Base-by-base conservation (phyloP, 495 filamentous ascomycete genomes). In the Talaromyces liani region DNA sequence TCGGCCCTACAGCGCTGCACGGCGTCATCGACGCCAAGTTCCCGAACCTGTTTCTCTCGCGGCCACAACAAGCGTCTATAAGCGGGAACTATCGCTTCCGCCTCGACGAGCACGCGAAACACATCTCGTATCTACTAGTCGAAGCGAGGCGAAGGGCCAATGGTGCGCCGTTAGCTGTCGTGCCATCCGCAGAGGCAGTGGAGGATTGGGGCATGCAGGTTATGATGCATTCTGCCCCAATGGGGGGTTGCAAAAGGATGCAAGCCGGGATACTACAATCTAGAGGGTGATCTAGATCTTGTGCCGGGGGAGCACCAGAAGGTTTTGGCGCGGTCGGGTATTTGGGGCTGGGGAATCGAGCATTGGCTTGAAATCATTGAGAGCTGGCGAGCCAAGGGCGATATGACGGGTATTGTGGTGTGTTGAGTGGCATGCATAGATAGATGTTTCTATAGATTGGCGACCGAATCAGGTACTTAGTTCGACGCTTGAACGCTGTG, bases 241-340 rank as follows among this genome's bases (percentile, higher is more conserved):
- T 81, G 51, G 72, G 72, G 73, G 2, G 69, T 67, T 4, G 59
- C 81, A 6, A 63, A 67, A 1, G 71, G 77, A 14, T 88, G 85
- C 72, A 87, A 84, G 7, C 85, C 86, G 1, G 72, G 81, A 14
- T 87, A 87, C 65, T 74, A 78, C 57, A 88, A 80, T 34, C 68
- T 62, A 10, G 80, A 87, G 65, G 84, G 77, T 4, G 70, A 73
- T 16, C 36, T 24, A 18, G 34, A 41, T 22, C 14, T 54, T 3
- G 41, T 41, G 22, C 2, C 31, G 1, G 0, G 14, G 34, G 63
- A 64, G 8, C 34, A 63, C 14, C 27, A 18, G 10, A 61, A 56
- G 18, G 54, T 31, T 2, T 55, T 58, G 2, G 67, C 67, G 8
- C 31, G 58, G 2, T 49, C 36, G 25, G 56, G 54, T 9, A 10